These are phyloP conservation scores for Schizosaccharomyces octosporus DNA, from an alignment of 805 yeast species.

Conservation along the genomic window DNA sequence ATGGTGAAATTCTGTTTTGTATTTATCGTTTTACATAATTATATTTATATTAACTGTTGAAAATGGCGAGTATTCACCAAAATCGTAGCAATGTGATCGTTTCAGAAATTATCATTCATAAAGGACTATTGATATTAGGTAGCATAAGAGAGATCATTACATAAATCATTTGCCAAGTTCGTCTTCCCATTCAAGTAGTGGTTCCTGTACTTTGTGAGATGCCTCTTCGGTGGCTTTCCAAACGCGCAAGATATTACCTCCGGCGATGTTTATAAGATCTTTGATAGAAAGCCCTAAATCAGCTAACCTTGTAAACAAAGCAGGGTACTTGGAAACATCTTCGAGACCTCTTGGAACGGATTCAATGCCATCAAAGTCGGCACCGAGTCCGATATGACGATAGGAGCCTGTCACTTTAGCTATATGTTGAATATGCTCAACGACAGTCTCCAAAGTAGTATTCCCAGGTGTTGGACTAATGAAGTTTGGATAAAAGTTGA, in stretches of 20 bases:
- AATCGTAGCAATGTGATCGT: no score
- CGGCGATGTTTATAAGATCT: conserved; percentile 22
- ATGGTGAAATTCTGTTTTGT: no score
- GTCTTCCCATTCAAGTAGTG: background rate
- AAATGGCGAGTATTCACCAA: no score
- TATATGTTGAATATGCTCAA: conserved; percentile 21
- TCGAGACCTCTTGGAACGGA: conserved; percentile 26
- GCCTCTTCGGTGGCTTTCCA: conserved; percentile 21
- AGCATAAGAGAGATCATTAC: background rate
- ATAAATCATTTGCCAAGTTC: background rate
- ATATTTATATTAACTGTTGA: no score
- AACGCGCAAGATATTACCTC: conserved; percentile 22
- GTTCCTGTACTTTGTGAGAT: background rate
- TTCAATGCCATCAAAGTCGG: conserved; percentile 29
- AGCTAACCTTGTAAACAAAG: conserved; percentile 17
- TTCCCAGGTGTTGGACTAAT: conserved; percentile 8
- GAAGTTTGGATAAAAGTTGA: conserved; percentile 23
- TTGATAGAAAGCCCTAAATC: conserved; percentile 20
- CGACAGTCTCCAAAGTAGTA: conserved; percentile 25
- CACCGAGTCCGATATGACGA: conserved; percentile 27
- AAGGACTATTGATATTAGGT: background rate
- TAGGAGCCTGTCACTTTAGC: conserved; percentile 21
- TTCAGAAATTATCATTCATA: no score
- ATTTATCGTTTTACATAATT: no score
- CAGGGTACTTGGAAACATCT: conserved; percentile 32